A percentile compares a stretch with the other conserved stretches of the same genome.
Evolutionary conservation across 768 basidiomycete genomes (phyloP).

Genomic region (Calvatia gigantea): DNA sequence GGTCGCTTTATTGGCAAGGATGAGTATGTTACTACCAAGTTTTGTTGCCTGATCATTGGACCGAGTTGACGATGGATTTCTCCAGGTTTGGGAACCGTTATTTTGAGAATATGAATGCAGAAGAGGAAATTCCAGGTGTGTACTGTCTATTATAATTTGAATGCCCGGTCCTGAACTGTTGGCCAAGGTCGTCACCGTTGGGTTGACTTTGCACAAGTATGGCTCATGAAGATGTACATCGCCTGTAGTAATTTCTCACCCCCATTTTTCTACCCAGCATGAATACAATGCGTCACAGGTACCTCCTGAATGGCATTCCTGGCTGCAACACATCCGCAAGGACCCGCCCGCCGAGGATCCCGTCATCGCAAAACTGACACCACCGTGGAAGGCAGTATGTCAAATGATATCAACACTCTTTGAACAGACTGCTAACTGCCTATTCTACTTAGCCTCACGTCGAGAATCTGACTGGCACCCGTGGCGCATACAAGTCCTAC

Average conservation of each 20-base stretch:
- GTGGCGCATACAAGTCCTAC: slow-evolving; percentile 87
- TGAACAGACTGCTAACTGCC: slow-evolving; percentile 2
- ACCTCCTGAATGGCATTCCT: slow-evolving; percentile 95
- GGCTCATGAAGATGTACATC: slow-evolving; percentile 16
- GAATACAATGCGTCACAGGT: slow-evolving; percentile 91
- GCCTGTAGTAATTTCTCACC: background rate
- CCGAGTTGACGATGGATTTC: background rate
- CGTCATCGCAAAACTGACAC: slow-evolving; percentile 63
- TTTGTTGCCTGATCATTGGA: slow-evolving; percentile 6
- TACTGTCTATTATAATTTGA: slow-evolving; percentile 4
- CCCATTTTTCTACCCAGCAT: slow-evolving; percentile 42
- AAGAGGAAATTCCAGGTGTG: slow-evolving; percentile 86
- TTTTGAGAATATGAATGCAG: slow-evolving; percentile 85
- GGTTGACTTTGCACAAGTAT: slow-evolving; percentile 89
- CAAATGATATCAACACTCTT: background rate
- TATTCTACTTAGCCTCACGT: slow-evolving; percentile 60
- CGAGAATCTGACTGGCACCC: slow-evolving; percentile 91
- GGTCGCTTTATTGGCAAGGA: slow-evolving; percentile 75
- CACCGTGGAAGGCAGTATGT: slow-evolving; percentile 82
- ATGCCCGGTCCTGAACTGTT: background rate
- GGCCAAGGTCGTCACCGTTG: slow-evolving; percentile 86
- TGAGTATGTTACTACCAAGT: slow-evolving; percentile 59
- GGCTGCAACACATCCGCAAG: slow-evolving; percentile 87
- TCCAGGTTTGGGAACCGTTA: slow-evolving; percentile 92
- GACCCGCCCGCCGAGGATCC: slow-evolving; percentile 75